Conservation (phyloP, 176 grass and related monocot species). For the Triticum timopheevii region DNA sequence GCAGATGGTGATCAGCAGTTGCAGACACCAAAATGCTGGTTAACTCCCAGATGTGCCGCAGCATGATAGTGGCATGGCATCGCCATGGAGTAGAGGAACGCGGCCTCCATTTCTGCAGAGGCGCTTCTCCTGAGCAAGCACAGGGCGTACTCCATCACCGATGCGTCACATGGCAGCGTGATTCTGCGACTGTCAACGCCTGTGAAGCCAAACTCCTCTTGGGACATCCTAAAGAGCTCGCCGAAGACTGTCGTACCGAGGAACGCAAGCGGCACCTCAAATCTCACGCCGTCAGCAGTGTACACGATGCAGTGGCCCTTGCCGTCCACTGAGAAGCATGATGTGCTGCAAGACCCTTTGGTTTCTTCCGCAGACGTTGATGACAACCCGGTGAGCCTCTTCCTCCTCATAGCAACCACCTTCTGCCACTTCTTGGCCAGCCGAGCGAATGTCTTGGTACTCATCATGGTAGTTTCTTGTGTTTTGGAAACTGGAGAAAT, state of each 20-base stretch:
- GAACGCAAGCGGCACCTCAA: conserved; percentile 47
- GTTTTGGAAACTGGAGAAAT: not conserved
- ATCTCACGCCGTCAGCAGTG: conserved; percentile 20
- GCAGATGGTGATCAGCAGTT: not conserved
- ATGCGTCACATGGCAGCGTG: conserved; percentile 38
- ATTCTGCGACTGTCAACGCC: conserved; percentile 33
- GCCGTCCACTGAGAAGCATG: not conserved
- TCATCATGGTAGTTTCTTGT: conserved; percentile 15
- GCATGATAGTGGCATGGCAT: conserved; percentile 27
- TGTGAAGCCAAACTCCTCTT: conserved; percentile 50
- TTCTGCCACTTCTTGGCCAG: conserved; percentile 48
- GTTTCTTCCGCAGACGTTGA: not conserved
- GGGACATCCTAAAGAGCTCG: conserved; percentile 42
- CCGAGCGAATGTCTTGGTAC: conserved; percentile 24
- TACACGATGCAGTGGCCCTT: conserved; percentile 36
- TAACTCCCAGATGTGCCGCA: not conserved
- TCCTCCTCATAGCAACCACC: not conserved
- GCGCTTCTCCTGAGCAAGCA: conserved; percentile 32
- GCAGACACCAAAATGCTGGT: conserved; percentile 10
- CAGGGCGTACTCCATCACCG: conserved; percentile 43
- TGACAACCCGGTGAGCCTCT: not conserved
- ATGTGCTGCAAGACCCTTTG: not conserved
- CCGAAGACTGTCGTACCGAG: conserved; percentile 31
- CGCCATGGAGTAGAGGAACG: conserved; percentile 44
- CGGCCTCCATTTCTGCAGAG: conserved; percentile 33